Conservation (phyloP, 495 filamentous ascomycete genomes). For the Gamarada debralockiae region DNA sequence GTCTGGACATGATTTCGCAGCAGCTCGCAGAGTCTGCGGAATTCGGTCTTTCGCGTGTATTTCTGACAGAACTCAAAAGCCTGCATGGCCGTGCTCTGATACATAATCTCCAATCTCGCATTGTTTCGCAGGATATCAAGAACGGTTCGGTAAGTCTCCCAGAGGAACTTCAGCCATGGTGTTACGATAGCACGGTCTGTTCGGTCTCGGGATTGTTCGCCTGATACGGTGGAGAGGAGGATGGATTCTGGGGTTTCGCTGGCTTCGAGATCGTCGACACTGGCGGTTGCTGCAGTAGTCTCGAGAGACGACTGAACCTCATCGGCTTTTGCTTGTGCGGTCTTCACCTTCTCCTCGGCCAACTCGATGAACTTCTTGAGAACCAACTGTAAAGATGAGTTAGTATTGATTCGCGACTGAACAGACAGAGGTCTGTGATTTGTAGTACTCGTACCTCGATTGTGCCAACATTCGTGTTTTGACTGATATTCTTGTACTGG, state of each 20-base stretch:
- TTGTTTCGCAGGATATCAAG: conserved; percentile 99
- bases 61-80: conserved; percentile 98
- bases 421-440: neutral
- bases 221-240: conserved; percentile 93
- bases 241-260: conserved; percentile 98
- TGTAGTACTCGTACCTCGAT: conserved; percentile 75
- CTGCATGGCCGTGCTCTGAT: conserved; percentile 95
- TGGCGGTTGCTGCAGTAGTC: conserved; percentile 60
- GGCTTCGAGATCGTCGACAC: conserved; percentile 92
- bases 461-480: conserved; percentile 97
- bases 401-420: conserved; percentile 1
- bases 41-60: conserved; percentile 98
- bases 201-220: conserved; percentile 92
- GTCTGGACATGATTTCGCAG: conserved; percentile 98
- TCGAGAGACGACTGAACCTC: conserved; percentile 88
- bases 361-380: conserved; percentile 97
- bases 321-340: conserved; percentile 93
- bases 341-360: conserved; percentile 91
- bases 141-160: conserved; percentile 99
- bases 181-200: conserved; percentile 98
- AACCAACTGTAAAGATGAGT: conserved; percentile 55
- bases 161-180: conserved; percentile 98
- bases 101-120: conserved; percentile 93
- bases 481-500: conserved; percentile 98
- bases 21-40: conserved; percentile 95